phyloP scores from a whole-genome alignment of 2,329 filamentous ascomycete species.

The Claviceps maximensis region DNA sequence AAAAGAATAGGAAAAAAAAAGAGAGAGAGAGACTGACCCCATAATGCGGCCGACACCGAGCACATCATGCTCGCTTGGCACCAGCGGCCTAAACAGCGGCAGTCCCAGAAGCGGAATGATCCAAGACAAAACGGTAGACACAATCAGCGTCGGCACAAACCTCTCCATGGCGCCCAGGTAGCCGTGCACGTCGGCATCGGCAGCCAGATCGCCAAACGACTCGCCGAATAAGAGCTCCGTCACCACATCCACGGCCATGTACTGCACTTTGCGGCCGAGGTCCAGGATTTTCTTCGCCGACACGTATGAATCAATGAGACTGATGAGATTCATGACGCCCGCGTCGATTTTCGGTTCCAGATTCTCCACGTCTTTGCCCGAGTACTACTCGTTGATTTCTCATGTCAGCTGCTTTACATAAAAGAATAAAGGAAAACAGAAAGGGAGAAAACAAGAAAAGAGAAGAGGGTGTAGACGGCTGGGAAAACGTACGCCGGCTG shows the following conservation, averaged over 20 bases:
- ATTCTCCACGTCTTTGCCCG: slow-evolving; percentile 34
- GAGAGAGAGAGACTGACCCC: slow-evolving; percentile 21
- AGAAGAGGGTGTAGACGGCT: too few species aligned
- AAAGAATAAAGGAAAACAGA: neutral
- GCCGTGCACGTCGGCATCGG: slow-evolving; percentile 33
- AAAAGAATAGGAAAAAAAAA: neutral
- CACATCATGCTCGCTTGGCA: slow-evolving; percentile 26
- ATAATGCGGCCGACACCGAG: slow-evolving; percentile 29
- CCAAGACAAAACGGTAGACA: slow-evolving; percentile 10
- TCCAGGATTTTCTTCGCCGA: slow-evolving; percentile 6
- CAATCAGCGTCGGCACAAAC: slow-evolving; percentile 11
- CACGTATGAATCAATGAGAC: slow-evolving; percentile 8
- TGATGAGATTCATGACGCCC: slow-evolving; percentile 6
- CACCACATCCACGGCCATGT: slow-evolving; percentile 43
- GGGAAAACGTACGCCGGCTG: slow-evolving; percentile 28
- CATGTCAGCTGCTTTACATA: slow-evolving; percentile 9
- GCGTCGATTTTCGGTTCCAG: slow-evolving; percentile 26
- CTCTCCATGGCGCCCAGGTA: slow-evolving; percentile 30
- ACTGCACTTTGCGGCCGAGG: slow-evolving; percentile 33
- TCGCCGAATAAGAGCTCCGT: slow-evolving; percentile 38
- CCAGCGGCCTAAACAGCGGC: slow-evolving; percentile 24
- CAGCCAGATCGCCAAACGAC: slow-evolving; percentile 34
- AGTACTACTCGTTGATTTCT: slow-evolving; percentile 24
- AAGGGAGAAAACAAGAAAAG: too few species aligned
- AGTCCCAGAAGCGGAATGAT: slow-evolving; percentile 23